A percentile compares a stretch with the other conserved stretches of the same genome.
These are phyloP conservation scores for Candida pseudoviswanathii DNA, from an alignment of 1,139 yeast species.

Conservation along the genomic window DNA sequence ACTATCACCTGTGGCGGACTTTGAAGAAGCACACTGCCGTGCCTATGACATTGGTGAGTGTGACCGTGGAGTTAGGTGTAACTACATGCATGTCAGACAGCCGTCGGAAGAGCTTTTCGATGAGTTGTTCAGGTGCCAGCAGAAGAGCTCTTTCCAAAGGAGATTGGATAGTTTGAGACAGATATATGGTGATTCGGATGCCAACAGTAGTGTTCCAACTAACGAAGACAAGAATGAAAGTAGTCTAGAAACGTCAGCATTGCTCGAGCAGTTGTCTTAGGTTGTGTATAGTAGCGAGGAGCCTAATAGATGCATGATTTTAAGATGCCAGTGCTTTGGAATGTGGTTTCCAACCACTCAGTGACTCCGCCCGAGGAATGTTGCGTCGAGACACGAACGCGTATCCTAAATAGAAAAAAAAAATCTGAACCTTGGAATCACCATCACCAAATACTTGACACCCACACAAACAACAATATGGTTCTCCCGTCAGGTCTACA, in stretches of 20 bases:
- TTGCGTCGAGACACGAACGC: too few relatives aligned
- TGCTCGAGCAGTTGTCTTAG: constrained; percentile 1
- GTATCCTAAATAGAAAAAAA: neutral
- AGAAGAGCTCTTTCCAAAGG: constrained; percentile 26
- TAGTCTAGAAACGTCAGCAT: neutral
- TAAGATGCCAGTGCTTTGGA: neutral
- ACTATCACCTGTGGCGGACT: constrained; percentile 71
- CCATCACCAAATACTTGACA: neutral
- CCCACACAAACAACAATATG: constrained; percentile 39
- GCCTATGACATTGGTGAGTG: constrained; percentile 69
- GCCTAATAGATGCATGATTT: neutral
- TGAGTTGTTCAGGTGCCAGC: constrained; percentile 42
- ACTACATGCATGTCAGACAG: constrained; percentile 77
- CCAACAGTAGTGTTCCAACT: neutral
- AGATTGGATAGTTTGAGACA: constrained; percentile 13
- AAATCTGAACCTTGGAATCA: neutral
- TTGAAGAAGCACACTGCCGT: constrained; percentile 73
- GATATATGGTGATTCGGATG: neutral
- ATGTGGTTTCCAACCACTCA: too few relatives aligned
- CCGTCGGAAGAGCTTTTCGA: constrained; percentile 50
- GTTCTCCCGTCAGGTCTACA: constrained; percentile 62
- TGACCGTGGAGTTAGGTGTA: constrained; percentile 79
- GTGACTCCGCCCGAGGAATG: too few relatives aligned
- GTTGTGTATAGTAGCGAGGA: neutral
- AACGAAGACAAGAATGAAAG: neutral